Percentiles rank a stretch among this genome's conserved stretches.
These are phyloP conservation scores for Tricholoma bakamatsutake DNA, from an alignment of 768 basidiomycete species.

Conservation along the genomic window DNA sequence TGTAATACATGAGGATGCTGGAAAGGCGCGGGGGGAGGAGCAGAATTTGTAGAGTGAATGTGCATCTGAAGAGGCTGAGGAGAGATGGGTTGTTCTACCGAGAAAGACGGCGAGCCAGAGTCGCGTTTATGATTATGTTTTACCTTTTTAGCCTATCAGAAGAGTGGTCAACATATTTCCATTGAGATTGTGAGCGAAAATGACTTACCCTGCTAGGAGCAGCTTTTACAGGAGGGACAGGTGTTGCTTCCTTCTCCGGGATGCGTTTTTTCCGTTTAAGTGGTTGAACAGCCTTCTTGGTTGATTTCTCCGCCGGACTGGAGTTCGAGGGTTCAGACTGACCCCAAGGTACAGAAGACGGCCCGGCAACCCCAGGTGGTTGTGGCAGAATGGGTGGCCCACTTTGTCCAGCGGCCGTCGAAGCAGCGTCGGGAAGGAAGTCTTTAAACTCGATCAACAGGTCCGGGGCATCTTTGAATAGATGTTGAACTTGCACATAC, in stretches of 20 bases:
- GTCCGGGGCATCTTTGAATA: constrained; percentile 81
- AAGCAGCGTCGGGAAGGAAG: constrained; percentile 65
- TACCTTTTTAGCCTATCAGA: constrained; percentile 49
- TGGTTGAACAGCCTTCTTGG: constrained; percentile 40
- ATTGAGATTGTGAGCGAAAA: not conserved
- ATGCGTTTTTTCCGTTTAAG: constrained; percentile 57
- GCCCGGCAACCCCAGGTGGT: constrained; percentile 18
- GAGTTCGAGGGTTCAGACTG: constrained; percentile 31
- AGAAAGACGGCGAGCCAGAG: constrained; percentile 47
- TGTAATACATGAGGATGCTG: constrained; percentile 17
- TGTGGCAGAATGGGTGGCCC: constrained; percentile 48
- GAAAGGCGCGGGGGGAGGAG: constrained; percentile 14
- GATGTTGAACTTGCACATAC: constrained; percentile 69
- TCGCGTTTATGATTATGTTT: constrained; percentile 62
- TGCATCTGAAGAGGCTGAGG: constrained; percentile 32
- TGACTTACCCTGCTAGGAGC: constrained; percentile 41
- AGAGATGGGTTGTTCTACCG: constrained; percentile 40
- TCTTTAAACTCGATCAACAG: constrained; percentile 76
- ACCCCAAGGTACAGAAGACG: constrained; percentile 34
- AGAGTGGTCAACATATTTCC: constrained; percentile 1
- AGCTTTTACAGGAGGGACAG: constrained; percentile 47
- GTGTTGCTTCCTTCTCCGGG: constrained; percentile 64
- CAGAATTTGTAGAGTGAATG: constrained; percentile 17
- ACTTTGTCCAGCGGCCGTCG: constrained; percentile 32
- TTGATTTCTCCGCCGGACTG: constrained; percentile 31